Base-by-base conservation (phyloP, 768 basidiomycete species). In the Pleurotus eryngii region DNA sequence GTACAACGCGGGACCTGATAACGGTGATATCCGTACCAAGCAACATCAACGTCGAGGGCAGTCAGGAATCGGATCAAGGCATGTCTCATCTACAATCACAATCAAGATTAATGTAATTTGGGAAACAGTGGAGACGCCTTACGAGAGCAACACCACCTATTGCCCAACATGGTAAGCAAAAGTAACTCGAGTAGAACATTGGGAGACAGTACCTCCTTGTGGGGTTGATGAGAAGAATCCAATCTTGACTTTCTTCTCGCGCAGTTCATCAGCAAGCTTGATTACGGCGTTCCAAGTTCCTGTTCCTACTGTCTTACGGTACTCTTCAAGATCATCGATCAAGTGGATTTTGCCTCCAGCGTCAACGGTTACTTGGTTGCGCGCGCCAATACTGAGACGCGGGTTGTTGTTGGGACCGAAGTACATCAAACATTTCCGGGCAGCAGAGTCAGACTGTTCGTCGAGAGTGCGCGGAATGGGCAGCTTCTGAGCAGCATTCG, bases 181-280 rank as follows among this genome's bases (percentile, higher is more conserved):
- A 4, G 9, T 35, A 9, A 35, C 30, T 35, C 3, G 30, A 11
- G 3, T 35, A 35, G 11, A 35, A 35, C 30, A 35, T 2, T 35
- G 37, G 40, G 57, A 17, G 40, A 50, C 67, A 81, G 66, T 72
- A 89, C 89, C 86, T 78, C 95, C 95, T 75, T 96, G 93, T 9
- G 95, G 95, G 5, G 95, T 98, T 8, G 92, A 94, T 26, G 90
- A 93, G 74, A 96, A 96, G 82, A 96, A 96, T 20, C 87, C 89
- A 61, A 96, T 90, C 72, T 90, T 92, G 68, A 92, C 76, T 60
- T 94, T 89, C 74, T 89, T 92, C 70, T 89, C 85, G 57, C 87
- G 85, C 43, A 97, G 80, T 66, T 94, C 92, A 49, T 89, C 85
- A 4, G 90, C 89, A 46, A 94, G 86, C 65, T 89, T 89, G 68